Percentiles rank a stretch among this genome's conserved stretches.
Conservation (phyloP, 2,329 filamentous ascomycete species). For the Tolypocladium tundrense region DNA sequence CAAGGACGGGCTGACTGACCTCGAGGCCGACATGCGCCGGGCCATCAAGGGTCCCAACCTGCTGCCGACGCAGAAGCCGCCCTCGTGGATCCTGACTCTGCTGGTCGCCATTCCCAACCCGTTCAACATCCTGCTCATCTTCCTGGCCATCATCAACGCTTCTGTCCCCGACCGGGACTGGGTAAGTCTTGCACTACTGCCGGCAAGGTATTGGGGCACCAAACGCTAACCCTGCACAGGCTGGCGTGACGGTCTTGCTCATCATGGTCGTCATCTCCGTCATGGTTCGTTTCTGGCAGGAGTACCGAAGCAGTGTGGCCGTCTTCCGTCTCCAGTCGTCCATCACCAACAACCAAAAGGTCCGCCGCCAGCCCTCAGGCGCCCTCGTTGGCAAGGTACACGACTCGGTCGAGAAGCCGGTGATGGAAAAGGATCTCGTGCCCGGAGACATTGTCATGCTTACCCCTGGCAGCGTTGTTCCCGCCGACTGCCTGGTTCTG, state of each 20-base stretch:
- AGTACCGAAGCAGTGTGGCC: slow-evolving; percentile 15
- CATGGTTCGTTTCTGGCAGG: slow-evolving; percentile 17
- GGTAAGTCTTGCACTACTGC: slow-evolving; percentile 1
- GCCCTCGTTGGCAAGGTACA: not conserved
- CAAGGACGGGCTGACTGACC: slow-evolving; percentile 9
- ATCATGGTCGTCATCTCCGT: slow-evolving; percentile 15
- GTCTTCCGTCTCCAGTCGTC: slow-evolving; percentile 15
- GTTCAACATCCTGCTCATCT: slow-evolving; percentile 14
- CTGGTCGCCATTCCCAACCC: slow-evolving; percentile 15
- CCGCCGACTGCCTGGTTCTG: slow-evolving; percentile 17
- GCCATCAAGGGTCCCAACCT: slow-evolving; percentile 12
- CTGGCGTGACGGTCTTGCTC: slow-evolving; percentile 12
- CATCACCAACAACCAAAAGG: slow-evolving; percentile 10
- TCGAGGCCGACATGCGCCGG: slow-evolving; percentile 11
- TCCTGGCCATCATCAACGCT: slow-evolving; percentile 14
- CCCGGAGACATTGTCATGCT: slow-evolving; percentile 14
- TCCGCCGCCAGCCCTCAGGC: slow-evolving; percentile 7
- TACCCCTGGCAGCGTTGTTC: slow-evolving; percentile 12
- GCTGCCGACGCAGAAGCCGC: slow-evolving; percentile 13
- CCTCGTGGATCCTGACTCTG: slow-evolving; percentile 15
- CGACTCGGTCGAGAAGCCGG: not conserved
- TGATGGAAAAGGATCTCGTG: slow-evolving; percentile 10
- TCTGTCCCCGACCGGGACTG: slow-evolving; percentile 9
- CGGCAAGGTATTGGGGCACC: not conserved
- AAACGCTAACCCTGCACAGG: slow-evolving; percentile 2